Percentiles rank a stretch among this genome's conserved stretches.
Conservation (phyloP, 768 basidiomycete species). For the Suillus tomentosus region DNA sequence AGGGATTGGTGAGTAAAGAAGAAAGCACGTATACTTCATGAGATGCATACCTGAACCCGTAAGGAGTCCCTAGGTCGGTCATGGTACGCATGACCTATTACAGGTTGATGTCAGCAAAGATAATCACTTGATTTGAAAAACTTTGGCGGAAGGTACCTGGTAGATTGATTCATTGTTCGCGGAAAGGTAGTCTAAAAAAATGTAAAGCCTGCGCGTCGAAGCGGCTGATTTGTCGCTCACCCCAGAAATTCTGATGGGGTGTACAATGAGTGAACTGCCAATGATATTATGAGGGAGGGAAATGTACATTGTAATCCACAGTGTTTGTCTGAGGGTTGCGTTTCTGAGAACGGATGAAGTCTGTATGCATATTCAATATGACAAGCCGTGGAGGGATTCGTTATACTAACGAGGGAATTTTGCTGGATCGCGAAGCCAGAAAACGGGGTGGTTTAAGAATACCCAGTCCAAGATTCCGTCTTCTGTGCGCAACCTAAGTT, state of each 20-base stretch:
- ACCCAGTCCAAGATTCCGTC: constrained; percentile 42
- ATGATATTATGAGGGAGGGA: not conserved
- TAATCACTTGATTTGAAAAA: not conserved
- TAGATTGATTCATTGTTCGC: constrained; percentile 50
- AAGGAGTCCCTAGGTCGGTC: constrained; percentile 60
- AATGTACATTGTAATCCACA: constrained; percentile 36
- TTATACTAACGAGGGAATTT: constrained; percentile 47
- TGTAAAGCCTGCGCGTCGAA: not conserved
- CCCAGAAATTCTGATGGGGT: constrained; percentile 23
- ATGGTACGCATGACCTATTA: constrained; percentile 48
- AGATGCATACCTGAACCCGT: constrained; percentile 36
- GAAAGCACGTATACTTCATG: not conserved
- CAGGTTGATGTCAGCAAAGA: not conserved
- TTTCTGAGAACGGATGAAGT: constrained; percentile 40
- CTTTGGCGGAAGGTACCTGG: constrained; percentile 22
- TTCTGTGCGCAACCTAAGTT: constrained; percentile 36
- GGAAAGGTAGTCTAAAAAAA: constrained; percentile 44
- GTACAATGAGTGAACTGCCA: not conserved
- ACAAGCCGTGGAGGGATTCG: not conserved
- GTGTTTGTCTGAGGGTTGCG: constrained; percentile 54
- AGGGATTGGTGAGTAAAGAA: not conserved
- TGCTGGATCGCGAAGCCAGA: constrained; percentile 48
- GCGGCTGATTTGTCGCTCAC: constrained; percentile 10
- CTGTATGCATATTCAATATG: constrained; percentile 26
- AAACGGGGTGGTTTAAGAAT: constrained; percentile 47